Base-by-base conservation (phyloP, 2,329 filamentous ascomycete species). In the Aphanocladium album region DNA sequence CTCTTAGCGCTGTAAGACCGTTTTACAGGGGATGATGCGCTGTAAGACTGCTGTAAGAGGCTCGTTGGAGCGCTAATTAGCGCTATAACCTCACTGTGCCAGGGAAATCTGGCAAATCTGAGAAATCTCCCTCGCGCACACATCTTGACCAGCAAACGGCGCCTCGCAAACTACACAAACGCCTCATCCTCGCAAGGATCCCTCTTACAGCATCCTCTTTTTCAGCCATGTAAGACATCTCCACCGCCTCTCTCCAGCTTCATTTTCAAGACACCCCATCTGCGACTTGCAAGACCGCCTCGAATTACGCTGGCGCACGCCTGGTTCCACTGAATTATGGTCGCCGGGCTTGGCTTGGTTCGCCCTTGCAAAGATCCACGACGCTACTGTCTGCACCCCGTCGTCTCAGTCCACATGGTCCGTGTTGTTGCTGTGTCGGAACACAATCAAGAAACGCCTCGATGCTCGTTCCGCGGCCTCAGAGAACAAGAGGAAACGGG, bases 281-380 rank as follows among this genome's bases (percentile, higher is more conserved):
- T 35, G 21, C 55, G 16, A n/a, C 27, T 30, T 27, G 41, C 45
- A 14, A 35, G 33, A 19, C 45, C 37, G 37, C 37, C 37, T 45
- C 47, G 47, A 45, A 37, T 51, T 19, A 52, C 43, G 30, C 14
- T 27, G 27, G 19, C 54, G 43, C 53, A 37, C 30, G 37, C 53
- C 30, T 21, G 43, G 39, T 57, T 50, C 55, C 54, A 50, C 55
- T 50, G 55, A 57, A 43, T 33, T 47, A 51, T 52, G 35, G 41
- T 35, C 35, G n/a, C 50, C 25, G 27, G 37, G 57, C 57, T 59
- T 59, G 47, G 56, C 56, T 53, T 52, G 19, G 14, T 49, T 49
- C 9, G n/a, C 16, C 25, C 57, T 17, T 33, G 45, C 47, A 43
- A 11, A 45, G 57, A 59, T 59, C 47, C 49, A 27, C 49, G 49